These are phyloP conservation scores for Apiotrichum gracile DNA, from an alignment of 1,284 basidiomycete species.

Conservation along the genomic window DNA sequence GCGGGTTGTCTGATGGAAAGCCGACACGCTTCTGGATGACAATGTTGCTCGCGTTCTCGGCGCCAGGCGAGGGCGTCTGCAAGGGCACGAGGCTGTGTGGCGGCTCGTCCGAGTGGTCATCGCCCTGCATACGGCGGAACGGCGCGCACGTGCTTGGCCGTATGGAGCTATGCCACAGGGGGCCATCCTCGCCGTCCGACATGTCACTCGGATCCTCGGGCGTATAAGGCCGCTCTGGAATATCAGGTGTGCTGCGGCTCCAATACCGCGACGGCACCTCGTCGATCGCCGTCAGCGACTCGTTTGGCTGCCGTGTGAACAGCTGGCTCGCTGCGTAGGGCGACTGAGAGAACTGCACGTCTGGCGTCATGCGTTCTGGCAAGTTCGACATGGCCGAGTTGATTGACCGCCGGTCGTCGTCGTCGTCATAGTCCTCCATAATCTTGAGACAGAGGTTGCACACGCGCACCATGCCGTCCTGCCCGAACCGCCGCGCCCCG, in stretches of 20 bases:
- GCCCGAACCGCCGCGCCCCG: constrained; percentile 86
- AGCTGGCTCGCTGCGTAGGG: constrained; percentile 83
- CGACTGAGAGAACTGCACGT: constrained; percentile 55
- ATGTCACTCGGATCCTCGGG: constrained; percentile 27
- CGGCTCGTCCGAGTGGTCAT: constrained; percentile 43
- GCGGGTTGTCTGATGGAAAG: constrained; percentile 9
- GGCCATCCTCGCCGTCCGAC: constrained; percentile 45
- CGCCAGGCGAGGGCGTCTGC: constrained; percentile 2
- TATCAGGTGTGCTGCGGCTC: constrained; percentile 11
- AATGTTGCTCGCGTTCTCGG: no score
- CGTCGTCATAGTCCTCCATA: constrained; percentile 68
- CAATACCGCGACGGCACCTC: constrained; percentile 31
- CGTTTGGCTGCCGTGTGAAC: constrained; percentile 51
- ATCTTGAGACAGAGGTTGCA: constrained; percentile 93
- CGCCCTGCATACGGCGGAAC: constrained; percentile 69
- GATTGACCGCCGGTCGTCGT: constrained; percentile 49
- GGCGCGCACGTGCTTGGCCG: constrained; percentile 56
- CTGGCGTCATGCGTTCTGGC: constrained; percentile 42
- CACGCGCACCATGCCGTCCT: constrained; percentile 83
- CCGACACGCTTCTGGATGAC: constrained; percentile 4
- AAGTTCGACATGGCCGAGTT: constrained; percentile 33
- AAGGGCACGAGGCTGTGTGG: constrained; percentile 2
- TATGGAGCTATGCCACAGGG: constrained; percentile 47
- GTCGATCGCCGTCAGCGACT: constrained; percentile 40
- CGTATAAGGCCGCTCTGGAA: constrained; percentile 28